These are phyloP conservation scores for Aspergillus sp. DNA, from an alignment of 2,329 filamentous ascomycete species.

Conservation along the genomic window DNA sequence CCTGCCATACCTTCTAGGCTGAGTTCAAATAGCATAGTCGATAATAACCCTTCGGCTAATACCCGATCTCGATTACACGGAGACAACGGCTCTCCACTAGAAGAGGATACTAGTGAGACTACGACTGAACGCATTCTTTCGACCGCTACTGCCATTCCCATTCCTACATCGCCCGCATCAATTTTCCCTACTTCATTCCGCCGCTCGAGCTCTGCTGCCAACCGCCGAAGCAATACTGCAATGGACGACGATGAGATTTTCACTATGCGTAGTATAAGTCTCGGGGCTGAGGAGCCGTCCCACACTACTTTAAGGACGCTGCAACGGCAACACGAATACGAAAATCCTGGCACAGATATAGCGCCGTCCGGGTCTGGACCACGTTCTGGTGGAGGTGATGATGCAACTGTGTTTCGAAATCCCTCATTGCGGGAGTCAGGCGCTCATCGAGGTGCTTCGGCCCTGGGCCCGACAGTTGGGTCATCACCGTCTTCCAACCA, in stretches of 20 bases:
- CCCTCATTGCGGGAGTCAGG: conserved; percentile 22
- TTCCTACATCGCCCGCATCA: conserved; percentile 47
- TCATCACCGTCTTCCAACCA: conserved; percentile 34
- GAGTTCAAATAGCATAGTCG: conserved; percentile 82
- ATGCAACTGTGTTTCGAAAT: conserved; percentile 17
- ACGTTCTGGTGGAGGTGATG: conserved; percentile 20
- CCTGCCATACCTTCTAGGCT: conserved; percentile 92
- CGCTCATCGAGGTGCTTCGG: conserved; percentile 21
- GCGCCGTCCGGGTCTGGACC: conserved; percentile 21
- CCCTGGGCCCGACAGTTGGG: conserved; percentile 26
- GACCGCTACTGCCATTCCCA: conserved; percentile 48
- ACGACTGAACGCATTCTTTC: conserved; percentile 32
- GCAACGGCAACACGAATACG: conserved; percentile 35
- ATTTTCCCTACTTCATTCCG: conserved; percentile 42
- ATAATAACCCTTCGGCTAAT: conserved; percentile 47
- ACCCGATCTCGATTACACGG: conserved; percentile 29
- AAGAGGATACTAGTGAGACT: conserved; percentile 39
- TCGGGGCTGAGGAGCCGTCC: conserved; percentile 43
- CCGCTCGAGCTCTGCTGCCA: conserved; percentile 47
- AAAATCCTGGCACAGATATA: conserved; percentile 20
- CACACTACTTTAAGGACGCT: conserved; percentile 32
- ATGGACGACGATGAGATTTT: conserved; percentile 48
- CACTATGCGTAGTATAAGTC: conserved; percentile 48
- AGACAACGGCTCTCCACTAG: conserved; percentile 32
- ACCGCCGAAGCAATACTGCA: conserved; percentile 34